Percentiles rank a stretch among this genome's conserved stretches.
Conservation (phyloP, 257 asterid species). For the Hygrophila difformis region DNA sequence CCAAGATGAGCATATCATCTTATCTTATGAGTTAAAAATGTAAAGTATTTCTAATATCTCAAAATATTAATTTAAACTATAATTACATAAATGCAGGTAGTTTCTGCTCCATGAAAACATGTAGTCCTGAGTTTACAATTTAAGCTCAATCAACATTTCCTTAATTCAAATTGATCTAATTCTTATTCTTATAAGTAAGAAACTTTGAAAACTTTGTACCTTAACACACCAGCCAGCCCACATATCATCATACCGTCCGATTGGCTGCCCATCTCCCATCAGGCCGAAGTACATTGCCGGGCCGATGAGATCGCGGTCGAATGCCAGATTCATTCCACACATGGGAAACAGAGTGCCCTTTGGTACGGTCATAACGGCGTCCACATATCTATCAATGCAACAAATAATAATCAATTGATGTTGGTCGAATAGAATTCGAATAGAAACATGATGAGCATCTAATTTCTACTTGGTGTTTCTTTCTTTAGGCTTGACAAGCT, state of each 20-base stretch:
- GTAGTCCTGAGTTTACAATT: too few species aligned
- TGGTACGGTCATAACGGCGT: slow-evolving; percentile 55
- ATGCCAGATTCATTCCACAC: slow-evolving; percentile 68
- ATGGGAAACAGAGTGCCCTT: slow-evolving; percentile 66
- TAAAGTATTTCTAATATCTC: too few species aligned
- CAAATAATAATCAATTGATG: background rate
- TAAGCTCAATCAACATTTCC: too few species aligned
- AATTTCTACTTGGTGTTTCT: slow-evolving; percentile 36
- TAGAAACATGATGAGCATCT: background rate
- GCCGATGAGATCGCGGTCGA: slow-evolving; percentile 56
- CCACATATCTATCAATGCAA: slow-evolving; percentile 39
- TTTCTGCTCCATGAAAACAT: too few species aligned
- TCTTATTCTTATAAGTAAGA: too few species aligned
- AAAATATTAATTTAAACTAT: too few species aligned
- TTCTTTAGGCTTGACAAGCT: slow-evolving; percentile 65
- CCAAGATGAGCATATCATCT: too few species aligned
- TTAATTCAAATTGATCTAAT: too few species aligned
- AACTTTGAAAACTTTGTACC: too few species aligned
- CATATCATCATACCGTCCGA: slow-evolving; percentile 66
- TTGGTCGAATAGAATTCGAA: too few species aligned
- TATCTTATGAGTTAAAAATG: too few species aligned
- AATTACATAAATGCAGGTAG: too few species aligned
- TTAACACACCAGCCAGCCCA: slow-evolving; percentile 78
- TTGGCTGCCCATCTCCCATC: slow-evolving; percentile 76
- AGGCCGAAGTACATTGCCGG: slow-evolving; percentile 74